Evolutionary conservation across 306 rosid genomes (phyloP).

Genomic region (Casuarina glauca): DNA sequence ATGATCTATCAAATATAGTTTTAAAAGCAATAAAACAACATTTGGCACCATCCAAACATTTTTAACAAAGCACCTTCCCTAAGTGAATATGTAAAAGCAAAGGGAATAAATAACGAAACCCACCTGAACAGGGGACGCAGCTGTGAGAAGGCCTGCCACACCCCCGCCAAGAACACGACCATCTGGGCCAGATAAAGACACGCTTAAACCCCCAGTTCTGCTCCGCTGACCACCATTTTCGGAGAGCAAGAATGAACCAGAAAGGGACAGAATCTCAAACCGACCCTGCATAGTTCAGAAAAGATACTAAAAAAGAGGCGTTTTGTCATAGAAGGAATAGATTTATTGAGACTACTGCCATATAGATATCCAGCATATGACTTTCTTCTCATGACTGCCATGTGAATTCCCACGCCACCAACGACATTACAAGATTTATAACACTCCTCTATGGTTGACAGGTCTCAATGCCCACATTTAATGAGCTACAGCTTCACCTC

Average conservation of each 20-base stretch:
- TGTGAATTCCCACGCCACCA: background rate
- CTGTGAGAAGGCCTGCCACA: conserved; percentile 64
- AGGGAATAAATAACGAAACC: background rate
- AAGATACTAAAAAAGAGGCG: background rate
- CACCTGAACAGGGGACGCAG: conserved; percentile 88
- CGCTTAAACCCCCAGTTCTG: conserved; percentile 63
- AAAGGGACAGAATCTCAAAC: conserved; percentile 69
- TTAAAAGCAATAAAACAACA: background rate
- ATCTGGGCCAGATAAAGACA: conserved; percentile 69
- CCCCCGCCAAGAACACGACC: conserved; percentile 74
- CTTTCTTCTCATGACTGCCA: background rate
- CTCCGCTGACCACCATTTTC: conserved; percentile 45
- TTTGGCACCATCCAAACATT: background rate
- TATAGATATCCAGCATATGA: background rate
- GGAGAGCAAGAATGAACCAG: conserved; percentile 55
- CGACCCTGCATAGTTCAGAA: conserved; percentile 53
- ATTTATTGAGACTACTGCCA: background rate
- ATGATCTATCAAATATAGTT: background rate
- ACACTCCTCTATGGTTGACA: background rate
- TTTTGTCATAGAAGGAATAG: background rate
- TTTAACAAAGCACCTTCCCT: background rate
- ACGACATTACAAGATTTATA: background rate
- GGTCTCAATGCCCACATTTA: conserved; percentile 3
- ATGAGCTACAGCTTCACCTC: conserved; percentile 1
- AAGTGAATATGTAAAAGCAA: background rate